Evolutionary conservation across 352 stramenopile genomes (phyloP), one percentile per base, ranked within the genome.

Genomic region (Plasmopara halstedii): DNA sequence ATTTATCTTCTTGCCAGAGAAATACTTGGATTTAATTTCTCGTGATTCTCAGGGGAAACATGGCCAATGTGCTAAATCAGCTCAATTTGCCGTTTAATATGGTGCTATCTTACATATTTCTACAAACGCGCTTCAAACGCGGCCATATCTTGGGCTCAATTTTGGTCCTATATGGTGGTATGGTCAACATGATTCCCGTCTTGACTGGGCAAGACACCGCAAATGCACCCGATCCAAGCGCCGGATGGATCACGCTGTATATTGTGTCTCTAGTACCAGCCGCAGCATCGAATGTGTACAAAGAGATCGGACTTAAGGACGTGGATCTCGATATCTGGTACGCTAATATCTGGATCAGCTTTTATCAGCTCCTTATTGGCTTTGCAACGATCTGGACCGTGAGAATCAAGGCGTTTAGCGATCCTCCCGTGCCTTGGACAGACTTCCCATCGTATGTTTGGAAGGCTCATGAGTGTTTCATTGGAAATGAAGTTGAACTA

Each of bases 271-370:
- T 88, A 18, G 39, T 92, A 2, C 80, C 80, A 2, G 56, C 75
- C 0, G 83, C 83, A 1, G 63, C 64, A 4, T 89, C 79, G 21
- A 94, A 94, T 27, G 81, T 89, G 19, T 94, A 92, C 70, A 94
- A 94, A 57, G 83, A 94, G 52, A 88, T 94, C 40, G 83, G 74
- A 10, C 62, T 94, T 15, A 94, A 94, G 51, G 78, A 86, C 55
- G 76, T 88, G 52, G 80, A 92, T 40, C 55, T 94, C 22, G 83
- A 94, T 52, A 88, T 92, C 42, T 94, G 79, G 78, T 94, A 90
- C 56, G 71, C 79, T 26, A 92, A 91, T 45, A 82, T 82, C 31
- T 90, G 77, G 78, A 82, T 92, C 42, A 85, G 70, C 56, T 71
- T 85, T 41, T 94, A 90, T 58, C 83, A 94, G 57, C 58, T 94